Base-by-base conservation (phyloP, 2,329 filamentous ascomycete genomes). In the Lojkania enalia region DNA sequence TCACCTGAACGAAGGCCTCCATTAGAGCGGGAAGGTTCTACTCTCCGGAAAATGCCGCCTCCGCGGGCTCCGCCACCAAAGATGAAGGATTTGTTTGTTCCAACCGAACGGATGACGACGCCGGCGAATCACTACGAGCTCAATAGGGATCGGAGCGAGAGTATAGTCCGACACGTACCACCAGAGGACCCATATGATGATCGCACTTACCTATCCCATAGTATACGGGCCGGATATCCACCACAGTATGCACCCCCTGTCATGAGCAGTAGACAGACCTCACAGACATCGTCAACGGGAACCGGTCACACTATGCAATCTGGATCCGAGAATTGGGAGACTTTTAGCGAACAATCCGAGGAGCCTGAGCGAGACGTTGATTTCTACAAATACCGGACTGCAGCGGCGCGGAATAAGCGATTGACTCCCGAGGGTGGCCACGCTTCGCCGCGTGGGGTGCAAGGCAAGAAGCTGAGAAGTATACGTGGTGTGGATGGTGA, bases 241-340 rank as follows among this genome's bases (percentile, higher is more conserved):
- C 52, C 46, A 11, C 54, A 56, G 18, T 67, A 61, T 36, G 55
- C 51, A 35, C 57, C 57, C 7, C 48, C 53, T 49, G 21, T 72
- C 61, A 43, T 61, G 14, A 56, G 56, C 18, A 77, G 74, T 49
- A 77, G 89, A 36, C 88, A 92, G 58, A 84, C 86, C 13, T 89
- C 86, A 5, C 84, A 84, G 54, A 85, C 86, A 1, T 91, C 88
- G 1, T 69, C 67, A 2, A 67, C 58, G 16, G 60, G 58, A 14
- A 68, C 57, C 14, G 72, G 75, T 16, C 74, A 74, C n/a, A 89
- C 87, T 1, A 79, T 78, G 16, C 78, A 87, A 19, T 90, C 88
- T 4, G 89, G 88, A 1, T 95, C 89, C 3, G 92, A 97, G 71
- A 97, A 97, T 68, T 97, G 92, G 92, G 92, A 97, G 71, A 96